phyloP scores from a whole-genome alignment of 371 early-diverging fungal genomes.

The Mucor sp. region DNA sequence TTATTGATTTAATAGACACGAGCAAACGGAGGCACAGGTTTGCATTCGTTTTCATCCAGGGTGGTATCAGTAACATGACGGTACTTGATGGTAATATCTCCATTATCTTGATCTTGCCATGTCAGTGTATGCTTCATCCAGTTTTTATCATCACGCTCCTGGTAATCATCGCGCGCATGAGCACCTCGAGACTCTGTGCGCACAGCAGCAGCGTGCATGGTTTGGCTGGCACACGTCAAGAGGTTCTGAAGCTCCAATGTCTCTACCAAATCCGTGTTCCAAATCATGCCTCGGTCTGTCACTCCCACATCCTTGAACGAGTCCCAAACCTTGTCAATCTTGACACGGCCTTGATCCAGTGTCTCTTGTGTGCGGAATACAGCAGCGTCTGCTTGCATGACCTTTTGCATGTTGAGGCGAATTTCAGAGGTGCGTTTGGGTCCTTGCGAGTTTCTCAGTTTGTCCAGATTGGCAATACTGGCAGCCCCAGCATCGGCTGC shows the following conservation, averaged over 20 bases:
- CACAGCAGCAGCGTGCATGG: constrained; percentile 94
- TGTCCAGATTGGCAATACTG: constrained; percentile 92
- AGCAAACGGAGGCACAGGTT: constrained; percentile 90
- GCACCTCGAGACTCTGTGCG: constrained; percentile 98
- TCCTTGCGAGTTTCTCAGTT: constrained; percentile 84
- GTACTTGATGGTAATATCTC: constrained; percentile 80
- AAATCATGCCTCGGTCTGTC: constrained; percentile 93
- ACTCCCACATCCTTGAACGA: constrained; percentile 85
- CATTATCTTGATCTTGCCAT: constrained; percentile 84
- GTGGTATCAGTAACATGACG: constrained; percentile 81
- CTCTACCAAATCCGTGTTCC: constrained; percentile 97
- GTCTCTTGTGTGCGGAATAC: constrained; percentile 95
- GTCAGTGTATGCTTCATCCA: constrained; percentile 99
- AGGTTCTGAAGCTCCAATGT: constrained; percentile 96
- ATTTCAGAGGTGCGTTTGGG: constrained; percentile 82
- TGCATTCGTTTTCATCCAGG: constrained; percentile 91
- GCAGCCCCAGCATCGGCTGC: constrained; percentile 83
- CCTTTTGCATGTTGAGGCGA: constrained; percentile 95
- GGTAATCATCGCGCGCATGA: constrained; percentile 95
- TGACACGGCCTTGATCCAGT: constrained; percentile 79
- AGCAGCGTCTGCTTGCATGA: constrained; percentile 97
- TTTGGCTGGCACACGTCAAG: constrained; percentile 94
- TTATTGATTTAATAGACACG: constrained; percentile 76
- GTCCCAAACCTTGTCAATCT: constrained; percentile 85
- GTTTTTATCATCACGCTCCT: constrained; percentile 85